phyloP scores from a whole-genome alignment of 1,139 yeast genomes.

The Debaryomycetaceae sp. region DNA sequence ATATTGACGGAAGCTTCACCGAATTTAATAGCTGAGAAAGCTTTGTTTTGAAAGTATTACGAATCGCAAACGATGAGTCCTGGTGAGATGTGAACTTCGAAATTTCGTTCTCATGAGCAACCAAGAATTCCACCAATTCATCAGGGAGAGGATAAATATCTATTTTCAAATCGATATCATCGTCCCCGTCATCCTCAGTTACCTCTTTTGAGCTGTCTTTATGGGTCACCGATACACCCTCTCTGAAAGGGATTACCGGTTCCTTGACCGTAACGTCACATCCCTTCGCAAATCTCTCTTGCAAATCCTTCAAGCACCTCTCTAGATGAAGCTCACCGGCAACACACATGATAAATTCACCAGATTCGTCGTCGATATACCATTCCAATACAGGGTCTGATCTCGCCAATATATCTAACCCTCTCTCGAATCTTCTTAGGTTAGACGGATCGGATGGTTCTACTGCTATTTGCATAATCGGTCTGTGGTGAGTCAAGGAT shows the following conservation, averaged over 20 bases:
- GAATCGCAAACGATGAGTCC: slow-evolving; percentile 12
- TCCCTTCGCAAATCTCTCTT: slow-evolving; percentile 83
- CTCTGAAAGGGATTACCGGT: slow-evolving; percentile 94
- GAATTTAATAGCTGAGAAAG: slow-evolving; percentile 28
- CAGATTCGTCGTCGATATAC: slow-evolving; percentile 74
- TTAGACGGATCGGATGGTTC: slow-evolving; percentile 89
- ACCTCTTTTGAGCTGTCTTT: slow-evolving; percentile 23
- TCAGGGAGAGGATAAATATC: slow-evolving; percentile 59
- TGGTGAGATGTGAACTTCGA: slow-evolving; percentile 16
- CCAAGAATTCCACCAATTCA: slow-evolving; percentile 48
- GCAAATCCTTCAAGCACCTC: slow-evolving; percentile 82
- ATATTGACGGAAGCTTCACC: slow-evolving; percentile 16
- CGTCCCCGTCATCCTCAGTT: slow-evolving; percentile 11
- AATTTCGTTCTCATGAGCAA: slow-evolving; percentile 40
- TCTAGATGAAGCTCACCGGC: slow-evolving; percentile 97
- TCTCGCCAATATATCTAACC: slow-evolving; percentile 71
- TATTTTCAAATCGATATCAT: slow-evolving; percentile 47
- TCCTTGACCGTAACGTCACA: slow-evolving; percentile 82
- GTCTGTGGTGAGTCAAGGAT: slow-evolving; percentile 59
- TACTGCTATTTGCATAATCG: slow-evolving; percentile 89
- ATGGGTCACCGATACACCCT: slow-evolving; percentile 51
- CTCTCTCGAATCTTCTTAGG: slow-evolving; percentile 70
- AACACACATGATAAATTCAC: slow-evolving; percentile 86
- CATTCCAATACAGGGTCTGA: slow-evolving; percentile 95
- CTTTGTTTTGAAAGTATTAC: slow-evolving; percentile 25